These are phyloP conservation scores for Aspergillus viridinutans DNA, from an alignment of 2,329 filamentous ascomycete species.

Conservation along the genomic window DNA sequence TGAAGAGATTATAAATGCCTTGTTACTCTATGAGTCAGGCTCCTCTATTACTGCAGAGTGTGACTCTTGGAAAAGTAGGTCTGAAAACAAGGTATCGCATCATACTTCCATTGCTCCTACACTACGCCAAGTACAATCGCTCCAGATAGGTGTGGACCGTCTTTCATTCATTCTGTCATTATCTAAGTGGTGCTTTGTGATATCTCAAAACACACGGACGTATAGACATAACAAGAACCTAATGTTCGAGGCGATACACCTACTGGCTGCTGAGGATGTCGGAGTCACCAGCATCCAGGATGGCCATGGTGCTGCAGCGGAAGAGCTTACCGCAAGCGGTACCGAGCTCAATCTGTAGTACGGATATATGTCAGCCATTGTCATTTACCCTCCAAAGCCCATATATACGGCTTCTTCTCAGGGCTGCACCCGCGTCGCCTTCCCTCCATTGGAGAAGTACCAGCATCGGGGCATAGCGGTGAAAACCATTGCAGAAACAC, in stretches of 20 bases:
- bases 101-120: not conserved
- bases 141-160: constrained; percentile 7
- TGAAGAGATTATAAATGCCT: not conserved
- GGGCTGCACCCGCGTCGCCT: constrained; percentile 54
- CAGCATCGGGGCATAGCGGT: not conserved
- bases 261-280: constrained; percentile 70
- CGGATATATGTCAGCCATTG: constrained; percentile 52
- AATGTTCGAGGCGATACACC: constrained; percentile 12
- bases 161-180: constrained; percentile 16
- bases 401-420: constrained; percentile 74
- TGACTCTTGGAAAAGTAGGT: not conserved
- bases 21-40: not conserved
- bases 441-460: not conserved
- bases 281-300: constrained; percentile 96
- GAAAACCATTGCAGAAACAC: not conserved
- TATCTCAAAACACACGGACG: constrained; percentile 7
- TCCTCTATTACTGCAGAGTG: not conserved
- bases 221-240: constrained; percentile 20
- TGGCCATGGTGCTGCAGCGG: constrained; percentile 94
- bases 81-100: not conserved
- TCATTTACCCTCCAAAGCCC: constrained; percentile 20
- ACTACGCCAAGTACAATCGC: not conserved
- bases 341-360: constrained; percentile 85
- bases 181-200: constrained; percentile 15
- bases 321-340: constrained; percentile 99